A percentile compares a stretch with the other conserved stretches of the same genome.
These are phyloP conservation scores for Mikania micrantha DNA, from an alignment of 129 eudicot species.

Conservation along the genomic window DNA sequence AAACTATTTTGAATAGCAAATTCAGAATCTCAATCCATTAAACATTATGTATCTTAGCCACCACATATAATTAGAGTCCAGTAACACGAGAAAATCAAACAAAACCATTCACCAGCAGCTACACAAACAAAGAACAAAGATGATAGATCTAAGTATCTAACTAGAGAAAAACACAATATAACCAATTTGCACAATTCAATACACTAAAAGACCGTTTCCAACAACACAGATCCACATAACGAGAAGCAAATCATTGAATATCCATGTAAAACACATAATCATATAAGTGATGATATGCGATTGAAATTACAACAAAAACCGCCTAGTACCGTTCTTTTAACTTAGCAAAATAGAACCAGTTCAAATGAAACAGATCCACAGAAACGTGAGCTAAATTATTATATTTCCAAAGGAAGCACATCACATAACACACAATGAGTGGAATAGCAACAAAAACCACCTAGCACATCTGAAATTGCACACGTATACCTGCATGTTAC, in stretches of 20 bases:
- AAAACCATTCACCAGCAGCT: background rate
- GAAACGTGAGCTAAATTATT: background rate
- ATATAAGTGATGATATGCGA: background rate
- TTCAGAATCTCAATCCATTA: background rate
- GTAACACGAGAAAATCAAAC: background rate
- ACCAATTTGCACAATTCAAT: background rate
- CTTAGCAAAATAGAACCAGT: too few relatives aligned
- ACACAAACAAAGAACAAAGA: constrained; percentile 2
- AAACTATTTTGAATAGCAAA: background rate
- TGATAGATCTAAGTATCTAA: too few relatives aligned
- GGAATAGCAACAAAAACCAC: background rate
- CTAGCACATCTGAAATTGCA: background rate
- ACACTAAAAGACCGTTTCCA: background rate
- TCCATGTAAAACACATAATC: background rate
- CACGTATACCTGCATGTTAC: constrained; percentile 78
- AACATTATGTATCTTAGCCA: background rate
- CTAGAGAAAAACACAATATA: background rate
- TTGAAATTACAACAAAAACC: background rate
- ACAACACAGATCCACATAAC: constrained; percentile 4
- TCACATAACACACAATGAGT: background rate
- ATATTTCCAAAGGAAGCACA: background rate
- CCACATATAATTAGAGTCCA: background rate
- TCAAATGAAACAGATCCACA: constrained; percentile 18
- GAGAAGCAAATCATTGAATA: background rate
- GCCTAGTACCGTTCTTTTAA: too few relatives aligned